phyloP scores from a whole-genome alignment of 129 eudicot genomes.

The Sambucus nigra region DNA sequence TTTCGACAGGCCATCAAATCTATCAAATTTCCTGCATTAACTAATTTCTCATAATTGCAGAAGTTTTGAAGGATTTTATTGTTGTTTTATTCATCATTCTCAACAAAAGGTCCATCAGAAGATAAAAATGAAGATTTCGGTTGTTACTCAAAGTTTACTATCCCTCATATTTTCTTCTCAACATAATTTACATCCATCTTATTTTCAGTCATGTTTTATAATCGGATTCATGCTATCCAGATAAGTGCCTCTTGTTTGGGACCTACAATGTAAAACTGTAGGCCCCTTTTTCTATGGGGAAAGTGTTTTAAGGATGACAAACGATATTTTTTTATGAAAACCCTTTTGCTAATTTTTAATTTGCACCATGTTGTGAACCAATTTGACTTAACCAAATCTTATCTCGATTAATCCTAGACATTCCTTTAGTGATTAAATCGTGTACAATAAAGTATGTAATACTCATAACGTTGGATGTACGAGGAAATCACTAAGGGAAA shows the following conservation, averaged over 20 bases:
- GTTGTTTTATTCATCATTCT: constrained; percentile 52
- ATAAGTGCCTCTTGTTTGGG: constrained; percentile 20
- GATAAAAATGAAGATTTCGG: constrained; percentile 9
- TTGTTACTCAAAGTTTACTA: constrained; percentile 2
- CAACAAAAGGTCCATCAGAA: constrained; percentile 33
- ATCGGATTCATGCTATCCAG: constrained; percentile 26
- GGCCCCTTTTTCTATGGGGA: too few relatives aligned
- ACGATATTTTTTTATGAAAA: too few relatives aligned
- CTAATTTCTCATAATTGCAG: constrained; percentile 42
- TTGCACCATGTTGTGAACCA: too few relatives aligned
- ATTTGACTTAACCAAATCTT: too few relatives aligned
- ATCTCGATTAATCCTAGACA: too few relatives aligned
- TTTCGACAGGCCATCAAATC: constrained; percentile 61
- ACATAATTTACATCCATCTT: constrained; percentile 4
- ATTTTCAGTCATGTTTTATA: constrained; percentile 20
- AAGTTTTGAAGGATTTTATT: constrained; percentile 45
- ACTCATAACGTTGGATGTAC: too few relatives aligned
- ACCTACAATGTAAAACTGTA: constrained; percentile 19
- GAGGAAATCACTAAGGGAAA: too few relatives aligned
- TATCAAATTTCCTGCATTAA: constrained; percentile 47
- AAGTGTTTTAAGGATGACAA: too few relatives aligned
- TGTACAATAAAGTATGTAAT: too few relatives aligned
- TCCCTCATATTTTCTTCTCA: constrained; percentile 9
- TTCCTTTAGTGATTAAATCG: too few relatives aligned
- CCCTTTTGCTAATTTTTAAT: too few relatives aligned